These are phyloP conservation scores for Pezicula radicicola DNA, from an alignment of 2,329 filamentous ascomycete genomes.

Conservation along the genomic window DNA sequence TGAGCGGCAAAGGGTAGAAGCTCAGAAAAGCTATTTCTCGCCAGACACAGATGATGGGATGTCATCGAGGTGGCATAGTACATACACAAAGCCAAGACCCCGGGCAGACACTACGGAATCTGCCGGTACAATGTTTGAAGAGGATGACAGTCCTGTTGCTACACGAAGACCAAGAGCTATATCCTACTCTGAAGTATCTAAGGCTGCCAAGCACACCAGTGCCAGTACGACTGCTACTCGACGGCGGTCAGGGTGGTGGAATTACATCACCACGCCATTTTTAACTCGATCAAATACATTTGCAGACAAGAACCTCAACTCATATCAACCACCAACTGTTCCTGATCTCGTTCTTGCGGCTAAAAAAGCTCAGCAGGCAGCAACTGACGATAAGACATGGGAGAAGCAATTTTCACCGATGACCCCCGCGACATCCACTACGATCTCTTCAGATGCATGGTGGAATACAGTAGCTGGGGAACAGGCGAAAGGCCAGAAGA, in stretches of 20 bases:
- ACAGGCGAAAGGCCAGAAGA: slow-evolving; percentile 14
- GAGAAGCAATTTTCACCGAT: slow-evolving; percentile 29
- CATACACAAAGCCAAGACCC: slow-evolving; percentile 10
- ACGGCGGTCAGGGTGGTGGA: slow-evolving; percentile 73
- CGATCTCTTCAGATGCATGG: slow-evolving; percentile 32
- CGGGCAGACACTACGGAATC: slow-evolving; percentile 17
- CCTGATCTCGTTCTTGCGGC: slow-evolving; percentile 32
- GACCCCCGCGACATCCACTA: slow-evolving; percentile 24
- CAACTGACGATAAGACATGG: slow-evolving; percentile 23
- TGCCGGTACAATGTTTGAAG: slow-evolving; percentile 67
- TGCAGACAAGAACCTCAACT: slow-evolving; percentile 13
- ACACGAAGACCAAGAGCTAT: slow-evolving; percentile 36
- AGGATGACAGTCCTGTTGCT: slow-evolving; percentile 52
- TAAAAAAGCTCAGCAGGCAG: slow-evolving; percentile 18
- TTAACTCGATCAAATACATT: slow-evolving; percentile 31
- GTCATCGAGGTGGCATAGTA: slow-evolving; percentile 17
- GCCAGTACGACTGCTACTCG: slow-evolving; percentile 27
- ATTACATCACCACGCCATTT: slow-evolving; percentile 72
- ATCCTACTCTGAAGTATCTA: slow-evolving; percentile 19
- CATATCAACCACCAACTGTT: slow-evolving; percentile 20
- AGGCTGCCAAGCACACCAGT: slow-evolving; percentile 17
- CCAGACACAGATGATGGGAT: slow-evolving; percentile 26
- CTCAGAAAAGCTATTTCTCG: slow-evolving; percentile 25
- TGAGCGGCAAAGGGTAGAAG: slow-evolving; percentile 20
- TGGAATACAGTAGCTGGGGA: slow-evolving; percentile 26